Conservation (phyloP, 2,329 filamentous ascomycete species). For the Ophiostoma novo-ulmi region DNA sequence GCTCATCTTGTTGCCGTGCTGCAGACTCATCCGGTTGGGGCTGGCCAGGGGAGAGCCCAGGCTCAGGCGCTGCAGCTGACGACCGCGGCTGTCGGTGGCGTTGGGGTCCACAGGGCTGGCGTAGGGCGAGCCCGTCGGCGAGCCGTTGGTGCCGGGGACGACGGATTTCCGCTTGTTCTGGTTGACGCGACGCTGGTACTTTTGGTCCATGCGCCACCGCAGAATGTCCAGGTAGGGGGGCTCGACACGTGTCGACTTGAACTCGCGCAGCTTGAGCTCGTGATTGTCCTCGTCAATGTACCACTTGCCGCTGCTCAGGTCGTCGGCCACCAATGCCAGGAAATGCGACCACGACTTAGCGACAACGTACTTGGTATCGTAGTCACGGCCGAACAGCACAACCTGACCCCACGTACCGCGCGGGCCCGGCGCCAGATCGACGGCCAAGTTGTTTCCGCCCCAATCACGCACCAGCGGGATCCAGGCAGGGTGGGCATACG, state of each 20-base stretch:
- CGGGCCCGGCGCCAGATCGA: slow-evolving; percentile 87
- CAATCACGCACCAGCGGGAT: slow-evolving; percentile 94
- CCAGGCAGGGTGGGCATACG: slow-evolving; percentile 90
- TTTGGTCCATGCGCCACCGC: slow-evolving; percentile 92
- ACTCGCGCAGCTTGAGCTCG: slow-evolving; percentile 88
- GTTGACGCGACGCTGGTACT: slow-evolving; percentile 65
- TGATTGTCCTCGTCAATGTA: slow-evolving; percentile 86
- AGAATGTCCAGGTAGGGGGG: slow-evolving; percentile 92
- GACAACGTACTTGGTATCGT: slow-evolving; percentile 96
- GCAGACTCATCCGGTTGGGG: slow-evolving; percentile 54
- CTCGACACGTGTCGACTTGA: slow-evolving; percentile 83
- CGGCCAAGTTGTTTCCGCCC: slow-evolving; percentile 95
- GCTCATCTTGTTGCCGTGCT: slow-evolving; percentile 60
- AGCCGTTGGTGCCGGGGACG: slow-evolving; percentile 38
- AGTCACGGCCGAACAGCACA: slow-evolving; percentile 94
- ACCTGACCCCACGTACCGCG: slow-evolving; percentile 92
- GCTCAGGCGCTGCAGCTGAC: slow-evolving; percentile 65
- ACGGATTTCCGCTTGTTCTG: slow-evolving; percentile 48
- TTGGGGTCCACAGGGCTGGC: slow-evolving; percentile 54
- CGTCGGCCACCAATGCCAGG: slow-evolving; percentile 80
- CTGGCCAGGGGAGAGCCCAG: slow-evolving; percentile 59
- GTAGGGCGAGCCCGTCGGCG: slow-evolving; percentile 57
- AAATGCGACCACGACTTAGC: slow-evolving; percentile 88
- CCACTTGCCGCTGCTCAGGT: slow-evolving; percentile 83
- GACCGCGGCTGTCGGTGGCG: slow-evolving; percentile 57